Conservation (phyloP, 352 stramenopile genomes). For the Globisporangium paddicum region DNA sequence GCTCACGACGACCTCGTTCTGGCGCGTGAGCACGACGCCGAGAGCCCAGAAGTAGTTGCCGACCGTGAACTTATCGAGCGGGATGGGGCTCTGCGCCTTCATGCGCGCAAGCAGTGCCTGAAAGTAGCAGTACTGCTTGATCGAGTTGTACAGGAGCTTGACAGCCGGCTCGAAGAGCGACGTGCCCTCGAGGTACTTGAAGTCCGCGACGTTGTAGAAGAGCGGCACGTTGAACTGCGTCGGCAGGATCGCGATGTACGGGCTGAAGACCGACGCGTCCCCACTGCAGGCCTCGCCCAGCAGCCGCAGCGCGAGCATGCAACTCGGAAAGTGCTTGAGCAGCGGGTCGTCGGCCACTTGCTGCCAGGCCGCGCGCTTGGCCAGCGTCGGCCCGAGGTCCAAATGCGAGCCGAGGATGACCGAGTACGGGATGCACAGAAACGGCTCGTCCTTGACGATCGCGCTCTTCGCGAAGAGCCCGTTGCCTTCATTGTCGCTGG, state of each 20-base stretch:
- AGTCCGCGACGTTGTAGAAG: slow-evolving; percentile 39
- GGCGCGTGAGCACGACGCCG: slow-evolving; percentile 50
- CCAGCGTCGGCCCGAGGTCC: slow-evolving; percentile 14
- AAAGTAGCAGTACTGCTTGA: slow-evolving; percentile 62
- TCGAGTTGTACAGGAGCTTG: slow-evolving; percentile 49
- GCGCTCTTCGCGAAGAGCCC: slow-evolving; percentile 22
- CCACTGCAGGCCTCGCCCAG: slow-evolving; percentile 26
- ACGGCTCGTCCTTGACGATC: slow-evolving; percentile 21
- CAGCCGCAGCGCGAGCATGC: slow-evolving; percentile 35
- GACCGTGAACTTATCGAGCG: slow-evolving; percentile 34
- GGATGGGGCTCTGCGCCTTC: slow-evolving; percentile 21
- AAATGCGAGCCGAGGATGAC: slow-evolving; percentile 24
- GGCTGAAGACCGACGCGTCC: slow-evolving; percentile 26
- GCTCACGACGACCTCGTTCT: slow-evolving; percentile 42
- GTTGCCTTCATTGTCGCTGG: slow-evolving; percentile 20
- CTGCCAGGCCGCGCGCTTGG: slow-evolving; percentile 16
- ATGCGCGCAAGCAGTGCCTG: slow-evolving; percentile 19
- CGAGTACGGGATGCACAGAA: slow-evolving; percentile 32
- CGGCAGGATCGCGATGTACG: slow-evolving; percentile 45
- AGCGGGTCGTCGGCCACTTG: slow-evolving; percentile 29
- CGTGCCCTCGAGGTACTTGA: slow-evolving; percentile 34
- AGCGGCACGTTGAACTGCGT: slow-evolving; percentile 40
- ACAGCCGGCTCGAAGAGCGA: slow-evolving; percentile 32
- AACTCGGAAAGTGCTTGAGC: slow-evolving; percentile 34
- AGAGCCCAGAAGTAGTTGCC: slow-evolving; percentile 55